Conservation (phyloP, 805 yeast genomes). For the Wickerhamomyces mucosus region DNA sequence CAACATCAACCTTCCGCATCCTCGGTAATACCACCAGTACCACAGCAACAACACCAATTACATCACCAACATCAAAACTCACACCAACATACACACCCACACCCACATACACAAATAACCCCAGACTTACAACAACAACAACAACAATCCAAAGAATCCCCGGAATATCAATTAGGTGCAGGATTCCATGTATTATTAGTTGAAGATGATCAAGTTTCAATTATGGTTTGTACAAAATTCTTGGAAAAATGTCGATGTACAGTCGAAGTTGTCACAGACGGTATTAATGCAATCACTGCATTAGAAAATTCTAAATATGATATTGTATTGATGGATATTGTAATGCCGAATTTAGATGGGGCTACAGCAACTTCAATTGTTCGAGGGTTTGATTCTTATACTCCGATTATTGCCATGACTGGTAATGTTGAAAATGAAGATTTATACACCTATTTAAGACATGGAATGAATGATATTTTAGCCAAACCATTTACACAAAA, state of each 20-base stretch:
- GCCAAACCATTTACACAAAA: constrained; percentile 92
- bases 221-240: constrained; percentile 75
- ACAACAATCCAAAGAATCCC: constrained; percentile 2
- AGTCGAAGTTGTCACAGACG: constrained; percentile 89
- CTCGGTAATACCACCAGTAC: constrained; percentile 2
- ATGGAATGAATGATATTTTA: constrained; percentile 87
- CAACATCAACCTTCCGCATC: constrained; percentile 6
- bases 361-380: constrained; percentile 87
- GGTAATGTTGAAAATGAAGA: constrained; percentile 82
- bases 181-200: constrained; percentile 67
- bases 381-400: constrained; percentile 69
- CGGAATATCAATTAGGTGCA: constrained; percentile 17
- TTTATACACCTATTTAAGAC: constrained; percentile 66
- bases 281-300: constrained; percentile 75
- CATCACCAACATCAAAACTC: constrained; percentile 10
- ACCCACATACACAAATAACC: constrained; percentile 8
- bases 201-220: constrained; percentile 77
- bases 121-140: constrained; percentile 1
- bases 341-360: constrained; percentile 83
- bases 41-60: constrained; percentile 6
- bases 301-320: constrained; percentile 66
- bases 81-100: constrained; percentile 2
- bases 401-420: constrained; percentile 93
- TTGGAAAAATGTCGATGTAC: constrained; percentile 83
- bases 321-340: constrained; percentile 77